These are phyloP conservation scores for Rhododendron molle DNA, from an alignment of 148 eudicot species.

Conservation along the genomic window DNA sequence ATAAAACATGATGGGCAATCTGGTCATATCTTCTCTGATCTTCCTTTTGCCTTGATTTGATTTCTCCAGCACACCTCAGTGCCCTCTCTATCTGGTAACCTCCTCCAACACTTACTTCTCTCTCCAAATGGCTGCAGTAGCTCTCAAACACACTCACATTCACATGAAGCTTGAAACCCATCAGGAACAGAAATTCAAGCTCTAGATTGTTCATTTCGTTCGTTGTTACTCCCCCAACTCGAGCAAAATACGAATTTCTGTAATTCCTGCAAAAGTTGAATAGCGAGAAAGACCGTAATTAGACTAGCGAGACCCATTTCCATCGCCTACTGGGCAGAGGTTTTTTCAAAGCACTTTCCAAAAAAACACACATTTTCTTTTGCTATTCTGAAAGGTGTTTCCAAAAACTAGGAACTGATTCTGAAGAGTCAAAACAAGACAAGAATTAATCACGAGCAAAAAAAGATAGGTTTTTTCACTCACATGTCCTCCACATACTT, in stretches of 20 bases:
- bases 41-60: conserved; percentile 50
- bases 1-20: conserved; percentile 42
- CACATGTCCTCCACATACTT: conserved; percentile 90
- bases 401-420: neutral
- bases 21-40: conserved; percentile 36
- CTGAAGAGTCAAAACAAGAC: neutral
- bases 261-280: conserved; percentile 56
- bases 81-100: conserved; percentile 91
- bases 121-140: conserved; percentile 82
- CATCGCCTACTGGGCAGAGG: too few species aligned
- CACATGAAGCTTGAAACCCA: conserved; percentile 84
- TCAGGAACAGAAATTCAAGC: conserved; percentile 71
- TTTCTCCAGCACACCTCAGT: conserved; percentile 88
- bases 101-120: conserved; percentile 96
- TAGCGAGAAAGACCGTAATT: too few species aligned
- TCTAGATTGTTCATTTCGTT: conserved; percentile 85
- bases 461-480: conserved; percentile 20
- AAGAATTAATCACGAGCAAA: neutral
- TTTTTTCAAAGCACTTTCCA: too few species aligned
- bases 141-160: conserved; percentile 95
- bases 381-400: neutral
- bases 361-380: too few species aligned
- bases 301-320: too few species aligned
- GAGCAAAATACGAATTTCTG: conserved; percentile 77
- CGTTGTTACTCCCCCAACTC: conserved; percentile 85